phyloP scores from a whole-genome alignment of 169 alveolate genomes.

The Eimeria zaria region DNA sequence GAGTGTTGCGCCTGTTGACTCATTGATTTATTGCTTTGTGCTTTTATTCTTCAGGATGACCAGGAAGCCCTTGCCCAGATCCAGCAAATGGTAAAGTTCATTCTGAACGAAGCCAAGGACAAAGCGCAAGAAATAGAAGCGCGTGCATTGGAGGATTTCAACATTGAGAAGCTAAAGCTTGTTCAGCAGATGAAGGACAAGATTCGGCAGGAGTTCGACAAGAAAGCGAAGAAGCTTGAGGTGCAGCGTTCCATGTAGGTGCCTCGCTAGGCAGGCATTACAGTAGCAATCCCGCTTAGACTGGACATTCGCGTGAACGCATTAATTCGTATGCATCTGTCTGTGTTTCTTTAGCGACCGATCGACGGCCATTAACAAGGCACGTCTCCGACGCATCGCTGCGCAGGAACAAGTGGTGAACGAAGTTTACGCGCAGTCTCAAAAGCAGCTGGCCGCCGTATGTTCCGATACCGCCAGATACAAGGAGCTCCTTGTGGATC shows the following conservation, averaged over 20 bases:
- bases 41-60: constrained; percentile 90
- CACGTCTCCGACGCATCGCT: constrained; percentile 93
- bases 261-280: not conserved
- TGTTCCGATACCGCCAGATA: constrained; percentile 88
- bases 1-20: not conserved
- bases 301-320: not conserved
- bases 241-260: constrained; percentile 87
- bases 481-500: constrained; percentile 88
- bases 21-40: not conserved
- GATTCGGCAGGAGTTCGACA: constrained; percentile 90
- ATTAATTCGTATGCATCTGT: not conserved
- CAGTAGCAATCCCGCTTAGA: not conserved
- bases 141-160: constrained; percentile 96
- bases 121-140: constrained; percentile 97
- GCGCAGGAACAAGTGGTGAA: constrained; percentile 93
- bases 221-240: constrained; percentile 91
- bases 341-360: constrained; percentile 88
- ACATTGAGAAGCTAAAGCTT: constrained; percentile 95
- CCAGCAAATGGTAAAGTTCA: constrained; percentile 97
- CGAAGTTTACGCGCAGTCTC: constrained; percentile 89
- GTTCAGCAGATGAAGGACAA: constrained; percentile 96
- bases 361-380: constrained; percentile 94
- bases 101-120: constrained; percentile 97
- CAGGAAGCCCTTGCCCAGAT: constrained; percentile 96
- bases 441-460: constrained; percentile 89